Percentiles rank a stretch among this genome's conserved stretches.
These are phyloP conservation scores for Monosporascus ibericus DNA, from an alignment of 2,329 filamentous ascomycete genomes.

Conservation along the genomic window DNA sequence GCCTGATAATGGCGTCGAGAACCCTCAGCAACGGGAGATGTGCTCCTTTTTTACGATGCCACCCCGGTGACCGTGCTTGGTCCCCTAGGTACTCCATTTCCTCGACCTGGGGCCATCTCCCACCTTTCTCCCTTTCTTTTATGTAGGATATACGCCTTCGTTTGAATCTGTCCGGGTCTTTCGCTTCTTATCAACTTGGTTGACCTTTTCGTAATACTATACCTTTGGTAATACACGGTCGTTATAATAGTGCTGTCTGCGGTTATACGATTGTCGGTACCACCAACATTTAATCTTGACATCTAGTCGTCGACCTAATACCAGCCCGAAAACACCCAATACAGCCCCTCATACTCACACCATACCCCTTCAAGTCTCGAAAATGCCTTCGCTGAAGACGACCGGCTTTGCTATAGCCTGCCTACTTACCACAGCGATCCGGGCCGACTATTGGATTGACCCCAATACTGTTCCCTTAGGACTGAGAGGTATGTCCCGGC, in stretches of 20 bases:
- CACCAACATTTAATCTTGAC: neutral
- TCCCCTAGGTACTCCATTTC: neutral
- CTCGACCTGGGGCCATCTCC: neutral
- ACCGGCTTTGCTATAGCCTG: conserved; percentile 49
- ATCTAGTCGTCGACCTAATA: neutral
- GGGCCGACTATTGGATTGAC: conserved; percentile 55
- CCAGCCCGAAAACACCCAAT: neutral
- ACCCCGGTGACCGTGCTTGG: neutral
- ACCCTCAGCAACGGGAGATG: neutral
- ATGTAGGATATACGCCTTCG: neutral
- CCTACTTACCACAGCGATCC: conserved; percentile 45
- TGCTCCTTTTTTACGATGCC: neutral
- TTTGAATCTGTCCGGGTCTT: neutral
- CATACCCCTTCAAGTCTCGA: conserved; percentile 10
- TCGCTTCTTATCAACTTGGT: neutral
- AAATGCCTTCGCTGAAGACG: conserved; percentile 51
- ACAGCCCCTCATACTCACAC: conserved; percentile 2
- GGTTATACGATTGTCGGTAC: neutral
- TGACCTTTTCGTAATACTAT: neutral
- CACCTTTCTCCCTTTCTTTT: neutral
- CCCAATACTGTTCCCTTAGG: conserved; percentile 51
- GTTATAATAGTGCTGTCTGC: neutral
- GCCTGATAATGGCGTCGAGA: neutral
- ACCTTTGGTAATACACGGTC: neutral
- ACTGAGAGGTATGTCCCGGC: conserved; percentile 41